Percentiles rank a stretch among this genome's conserved stretches.
Evolutionary conservation across 495 filamentous ascomycete genomes (phyloP).

Genomic region (Melanomma pulvis-pyrius): DNA sequence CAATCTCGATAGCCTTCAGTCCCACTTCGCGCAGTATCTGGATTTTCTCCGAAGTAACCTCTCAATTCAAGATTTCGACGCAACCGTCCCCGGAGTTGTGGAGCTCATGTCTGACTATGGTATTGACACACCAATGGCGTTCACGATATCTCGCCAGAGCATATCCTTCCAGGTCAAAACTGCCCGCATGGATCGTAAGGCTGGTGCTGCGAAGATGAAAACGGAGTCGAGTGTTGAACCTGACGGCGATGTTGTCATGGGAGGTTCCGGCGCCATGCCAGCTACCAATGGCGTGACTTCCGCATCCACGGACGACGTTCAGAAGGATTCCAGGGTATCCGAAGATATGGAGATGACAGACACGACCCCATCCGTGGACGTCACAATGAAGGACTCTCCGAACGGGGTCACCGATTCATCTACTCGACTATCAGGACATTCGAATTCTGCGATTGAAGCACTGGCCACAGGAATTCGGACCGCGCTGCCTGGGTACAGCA

Average conservation of each 20-base stretch:
- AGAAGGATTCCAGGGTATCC: slow-evolving; percentile 23
- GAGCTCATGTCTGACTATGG: slow-evolving; percentile 77
- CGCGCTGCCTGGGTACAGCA: slow-evolving; percentile 66
- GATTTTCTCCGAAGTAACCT: slow-evolving; percentile 84
- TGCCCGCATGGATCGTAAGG: slow-evolving; percentile 36
- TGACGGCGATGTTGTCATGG: slow-evolving; percentile 43
- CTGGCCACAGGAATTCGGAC: slow-evolving; percentile 69
- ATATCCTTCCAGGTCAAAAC: slow-evolving; percentile 54
- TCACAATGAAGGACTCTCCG: background rate
- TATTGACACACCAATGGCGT: slow-evolving; percentile 80
- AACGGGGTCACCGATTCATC: background rate
- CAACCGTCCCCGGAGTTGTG: slow-evolving; percentile 73
- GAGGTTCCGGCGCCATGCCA: slow-evolving; percentile 3
- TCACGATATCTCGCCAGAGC: slow-evolving; percentile 78
- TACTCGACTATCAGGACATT: slow-evolving; percentile 43
- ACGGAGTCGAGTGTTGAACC: background rate
- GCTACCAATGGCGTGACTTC: slow-evolving; percentile 36
- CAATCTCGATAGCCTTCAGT: slow-evolving; percentile 86
- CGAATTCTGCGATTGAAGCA: slow-evolving; percentile 74
- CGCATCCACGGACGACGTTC: slow-evolving; percentile 37
- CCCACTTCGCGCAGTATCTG: slow-evolving; percentile 81
- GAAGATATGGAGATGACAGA: slow-evolving; percentile 47
- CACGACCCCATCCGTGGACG: slow-evolving; percentile 2
- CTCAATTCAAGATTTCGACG: slow-evolving; percentile 75
- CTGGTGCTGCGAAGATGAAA: slow-evolving; percentile 43